Evolutionary conservation across 2,329 filamentous ascomycete species (phyloP).

Genomic region (Hypomyces perniciosus): DNA sequence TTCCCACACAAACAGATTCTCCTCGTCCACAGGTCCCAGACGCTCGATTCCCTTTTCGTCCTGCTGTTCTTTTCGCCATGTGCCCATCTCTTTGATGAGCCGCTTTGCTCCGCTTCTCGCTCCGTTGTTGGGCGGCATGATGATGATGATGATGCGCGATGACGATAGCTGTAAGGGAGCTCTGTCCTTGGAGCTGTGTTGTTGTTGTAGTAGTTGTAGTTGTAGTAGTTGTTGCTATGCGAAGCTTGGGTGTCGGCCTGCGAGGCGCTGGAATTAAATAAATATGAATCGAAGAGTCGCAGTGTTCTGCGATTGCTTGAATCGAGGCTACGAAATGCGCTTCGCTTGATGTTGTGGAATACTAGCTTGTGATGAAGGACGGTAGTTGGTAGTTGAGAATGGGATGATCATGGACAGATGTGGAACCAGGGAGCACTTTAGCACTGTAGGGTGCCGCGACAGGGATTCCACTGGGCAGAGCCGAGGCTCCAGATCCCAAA

Average conservation of each 20-base stretch:
- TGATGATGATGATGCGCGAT: background rate
- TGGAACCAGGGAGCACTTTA: background rate
- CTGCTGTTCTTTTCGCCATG: conserved; percentile 43
- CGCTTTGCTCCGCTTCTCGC: conserved; percentile 50
- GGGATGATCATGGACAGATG: background rate
- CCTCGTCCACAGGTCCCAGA: conserved; percentile 48
- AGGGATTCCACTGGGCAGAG: conserved; percentile 22
- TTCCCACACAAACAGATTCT: conserved; percentile 53
- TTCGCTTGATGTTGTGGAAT: conserved; percentile 14
- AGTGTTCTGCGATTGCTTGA: background rate
- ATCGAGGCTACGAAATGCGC: background rate
- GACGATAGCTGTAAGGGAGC: background rate
- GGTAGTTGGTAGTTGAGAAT: background rate
- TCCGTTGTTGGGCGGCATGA: conserved; percentile 38
- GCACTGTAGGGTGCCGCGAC: conserved; percentile 2
- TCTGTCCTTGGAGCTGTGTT: no score
- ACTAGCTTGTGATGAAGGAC: background rate
- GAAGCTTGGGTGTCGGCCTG: background rate
- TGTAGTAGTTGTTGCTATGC: background rate
- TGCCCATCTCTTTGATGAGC: conserved; percentile 52
- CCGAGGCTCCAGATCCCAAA: conserved; percentile 19
- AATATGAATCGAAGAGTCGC: no score
- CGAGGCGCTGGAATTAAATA: background rate
- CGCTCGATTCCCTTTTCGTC: conserved; percentile 52
- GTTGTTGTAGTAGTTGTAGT: background rate